These are phyloP conservation scores for Hamigera avellanea DNA, from an alignment of 495 filamentous ascomycete species.

Conservation along the genomic window DNA sequence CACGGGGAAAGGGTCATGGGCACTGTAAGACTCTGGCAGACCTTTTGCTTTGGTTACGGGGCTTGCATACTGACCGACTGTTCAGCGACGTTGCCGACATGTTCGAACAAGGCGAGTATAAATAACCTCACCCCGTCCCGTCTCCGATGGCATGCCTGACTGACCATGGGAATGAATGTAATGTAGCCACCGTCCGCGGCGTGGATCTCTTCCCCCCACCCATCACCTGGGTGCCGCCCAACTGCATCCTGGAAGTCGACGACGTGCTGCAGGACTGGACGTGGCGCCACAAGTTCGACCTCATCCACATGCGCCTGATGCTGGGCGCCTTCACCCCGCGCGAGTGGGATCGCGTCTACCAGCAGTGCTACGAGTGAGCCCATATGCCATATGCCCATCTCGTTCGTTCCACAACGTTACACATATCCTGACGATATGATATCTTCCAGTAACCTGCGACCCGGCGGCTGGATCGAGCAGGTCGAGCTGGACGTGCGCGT, in stretches of 20 bases:
- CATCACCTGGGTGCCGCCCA: conserved; percentile 10
- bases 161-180: background rate
- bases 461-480: conserved; percentile 30
- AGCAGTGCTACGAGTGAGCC: conserved; percentile 12
- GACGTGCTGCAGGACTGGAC: conserved; percentile 9
- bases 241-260: conserved; percentile 11
- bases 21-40: conserved; percentile 5
- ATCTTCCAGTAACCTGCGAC: conserved; percentile 19
- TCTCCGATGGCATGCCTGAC: too few relatives aligned
- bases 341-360: conserved; percentile 12
- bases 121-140: too few relatives aligned
- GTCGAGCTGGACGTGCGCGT: conserved; percentile 21
- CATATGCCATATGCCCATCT: background rate
- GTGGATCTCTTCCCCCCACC: background rate
- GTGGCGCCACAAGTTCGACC: conserved; percentile 8
- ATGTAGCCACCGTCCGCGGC: conserved; percentile 1
- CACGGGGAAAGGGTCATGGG: conserved; percentile 3
- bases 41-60: too few relatives aligned
- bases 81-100: conserved; percentile 1
- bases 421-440: background rate
- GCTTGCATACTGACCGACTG: background rate
- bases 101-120: background rate
- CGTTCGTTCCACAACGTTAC: background rate
- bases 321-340: conserved; percentile 1
- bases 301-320: conserved; percentile 10